Evolutionary conservation across 108 stramenopile species (phyloP), one percentile per base, ranked within the genome.

Genomic region (Nitzschia sp.): DNA sequence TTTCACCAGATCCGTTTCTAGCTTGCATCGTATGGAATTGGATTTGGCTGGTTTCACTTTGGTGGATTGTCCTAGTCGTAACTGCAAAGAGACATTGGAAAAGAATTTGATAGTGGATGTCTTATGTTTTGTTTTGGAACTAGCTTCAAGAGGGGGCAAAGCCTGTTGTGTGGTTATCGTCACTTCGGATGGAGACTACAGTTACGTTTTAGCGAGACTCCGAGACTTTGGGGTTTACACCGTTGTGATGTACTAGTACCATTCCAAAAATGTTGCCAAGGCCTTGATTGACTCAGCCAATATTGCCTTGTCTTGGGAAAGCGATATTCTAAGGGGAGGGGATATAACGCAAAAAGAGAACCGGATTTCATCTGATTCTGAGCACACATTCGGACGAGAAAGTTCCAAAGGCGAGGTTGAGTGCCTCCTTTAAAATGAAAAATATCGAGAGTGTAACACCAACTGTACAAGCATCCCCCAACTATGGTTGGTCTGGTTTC

Each of bases 21-120:
- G 3, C 29, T 34, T 34, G 1, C 29, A 1, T 1, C 29, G 29
- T 5, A 34, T 34, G 29, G 29, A 34, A 34, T 5, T 34, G 3
- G 29, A 34, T 34, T 34, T 34, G 29, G 5, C 3, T 34, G 29
- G 29, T 34, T 34, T 34, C 5, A 34, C 29, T 34, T 34, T 34
- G 29, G 29, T 34, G 5, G 29, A 34, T 34, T 34, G 29, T 34
- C 29, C 29, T 34, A 34, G 29, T 34, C 29, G 29, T 8, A 40
- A 40, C 24, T 38, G 19, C 43, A 72, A 72, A 25, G 61, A 63
- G 40, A 72, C 71, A 0, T 65, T 72, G 42, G 71, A 72, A 52
- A 72, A 65, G 34, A 72, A 72, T 41, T 53, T 72, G 6, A 72
- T 72, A 24, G 71, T 65, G 0, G 71, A 72, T 34, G 63, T 72